phyloP scores from a whole-genome alignment of 2,329 filamentous ascomycete genomes.

The Emmonsiellopsis sp. region DNA sequence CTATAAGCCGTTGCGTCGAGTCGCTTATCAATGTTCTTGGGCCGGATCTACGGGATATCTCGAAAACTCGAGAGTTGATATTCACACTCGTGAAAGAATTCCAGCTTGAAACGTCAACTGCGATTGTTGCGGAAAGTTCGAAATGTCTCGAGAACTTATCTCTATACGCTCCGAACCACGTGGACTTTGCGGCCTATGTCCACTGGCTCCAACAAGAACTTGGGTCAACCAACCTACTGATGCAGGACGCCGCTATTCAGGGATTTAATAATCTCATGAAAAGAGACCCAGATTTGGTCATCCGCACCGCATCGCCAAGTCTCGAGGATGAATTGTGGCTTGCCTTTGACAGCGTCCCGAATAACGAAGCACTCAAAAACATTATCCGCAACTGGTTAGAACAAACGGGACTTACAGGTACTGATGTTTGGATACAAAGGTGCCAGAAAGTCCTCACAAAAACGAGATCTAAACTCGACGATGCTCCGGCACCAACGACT shows the following conservation, averaged over 20 bases:
- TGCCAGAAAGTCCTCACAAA: constrained; percentile 86
- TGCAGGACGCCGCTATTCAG: constrained; percentile 74
- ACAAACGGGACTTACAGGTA: constrained; percentile 75
- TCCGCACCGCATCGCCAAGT: constrained; percentile 63
- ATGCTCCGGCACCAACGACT: constrained; percentile 28
- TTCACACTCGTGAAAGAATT: constrained; percentile 79
- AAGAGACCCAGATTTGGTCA: constrained; percentile 72
- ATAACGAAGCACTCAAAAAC: constrained; percentile 71
- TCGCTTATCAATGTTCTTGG: constrained; percentile 95
- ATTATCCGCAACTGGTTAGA: constrained; percentile 90
- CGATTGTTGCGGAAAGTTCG: constrained; percentile 67
- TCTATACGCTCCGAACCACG: constrained; percentile 78
- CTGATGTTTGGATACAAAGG: constrained; percentile 74
- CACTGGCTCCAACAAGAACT: constrained; percentile 70
- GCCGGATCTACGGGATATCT: constrained; percentile 85
- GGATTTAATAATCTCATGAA: constrained; percentile 95
- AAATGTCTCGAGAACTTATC: constrained; percentile 84
- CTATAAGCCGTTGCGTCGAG: constrained; percentile 80
- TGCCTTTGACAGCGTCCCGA: constrained; percentile 66
- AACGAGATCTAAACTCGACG: constrained; percentile 60
- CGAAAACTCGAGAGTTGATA: constrained; percentile 85
- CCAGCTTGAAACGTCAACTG: constrained; percentile 60
- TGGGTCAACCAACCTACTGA: constrained; percentile 56
- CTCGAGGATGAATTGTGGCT: constrained; percentile 92
- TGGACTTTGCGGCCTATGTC: constrained; percentile 79